Conservation (phyloP, 805 yeast genomes). For the Ogataea henricii region DNA sequence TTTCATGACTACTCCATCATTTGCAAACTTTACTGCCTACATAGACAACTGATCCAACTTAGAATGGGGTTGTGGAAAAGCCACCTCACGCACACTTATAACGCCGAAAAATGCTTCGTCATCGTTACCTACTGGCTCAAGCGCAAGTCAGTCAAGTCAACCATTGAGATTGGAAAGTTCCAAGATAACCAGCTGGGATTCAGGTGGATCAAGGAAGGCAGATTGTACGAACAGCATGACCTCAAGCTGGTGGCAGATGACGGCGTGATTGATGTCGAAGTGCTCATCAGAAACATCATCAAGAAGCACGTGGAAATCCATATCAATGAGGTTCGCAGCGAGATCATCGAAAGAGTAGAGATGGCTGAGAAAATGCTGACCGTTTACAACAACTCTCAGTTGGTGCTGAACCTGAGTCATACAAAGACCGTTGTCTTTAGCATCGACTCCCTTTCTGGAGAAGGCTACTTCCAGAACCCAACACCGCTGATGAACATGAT, state of each 20-base stretch:
- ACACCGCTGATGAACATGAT: constrained; percentile 40
- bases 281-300: constrained; percentile 40
- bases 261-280: constrained; percentile 40
- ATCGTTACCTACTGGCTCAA: constrained; percentile 66
- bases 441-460: constrained; percentile 41
- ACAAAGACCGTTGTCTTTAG: constrained; percentile 32
- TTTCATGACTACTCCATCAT: constrained; percentile 62
- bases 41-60: constrained; percentile 55
- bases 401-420: constrained; percentile 33
- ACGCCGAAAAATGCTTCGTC: constrained; percentile 54
- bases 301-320: constrained; percentile 42
- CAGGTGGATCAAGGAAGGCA: constrained; percentile 66
- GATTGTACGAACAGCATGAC: constrained; percentile 22
- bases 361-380: constrained; percentile 33
- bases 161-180: constrained; percentile 60
- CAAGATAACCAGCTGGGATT: constrained; percentile 50
- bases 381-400: constrained; percentile 25
- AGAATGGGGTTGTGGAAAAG: constrained; percentile 59
- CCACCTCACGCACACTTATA: constrained; percentile 58
- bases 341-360: constrained; percentile 31
- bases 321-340: constrained; percentile 35
- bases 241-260: constrained; percentile 36
- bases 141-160: constrained; percentile 50
- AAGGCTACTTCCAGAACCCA: constrained; percentile 47
- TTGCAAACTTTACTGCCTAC: constrained; percentile 61